phyloP scores from a whole-genome alignment of 2,329 filamentous ascomycete species.

The Amesomyces nigricolor region DNA sequence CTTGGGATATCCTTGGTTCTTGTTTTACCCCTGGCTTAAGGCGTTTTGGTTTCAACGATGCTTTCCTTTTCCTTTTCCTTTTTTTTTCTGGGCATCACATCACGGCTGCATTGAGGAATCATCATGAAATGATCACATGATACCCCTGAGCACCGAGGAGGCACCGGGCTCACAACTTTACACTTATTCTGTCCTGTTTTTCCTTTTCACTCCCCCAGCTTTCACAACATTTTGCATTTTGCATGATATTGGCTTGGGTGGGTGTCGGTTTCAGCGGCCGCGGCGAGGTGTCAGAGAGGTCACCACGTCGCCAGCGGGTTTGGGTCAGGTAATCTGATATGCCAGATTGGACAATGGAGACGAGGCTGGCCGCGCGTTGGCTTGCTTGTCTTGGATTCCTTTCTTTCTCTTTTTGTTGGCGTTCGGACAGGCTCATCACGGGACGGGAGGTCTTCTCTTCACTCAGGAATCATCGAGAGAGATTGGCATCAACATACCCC shows the following conservation, averaged over 20 bases:
- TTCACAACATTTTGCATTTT: slow-evolving; percentile 7
- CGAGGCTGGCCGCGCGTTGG: too few species aligned
- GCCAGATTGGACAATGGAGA: not conserved
- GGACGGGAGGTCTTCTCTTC: too few species aligned
- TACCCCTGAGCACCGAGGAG: slow-evolving; percentile 6
- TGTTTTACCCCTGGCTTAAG: too few species aligned
- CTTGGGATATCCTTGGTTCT: too few species aligned
- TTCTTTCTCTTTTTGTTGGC: not conserved
- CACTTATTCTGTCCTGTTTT: slow-evolving; percentile 8
- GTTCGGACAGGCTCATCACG: not conserved
- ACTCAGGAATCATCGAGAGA: too few species aligned
- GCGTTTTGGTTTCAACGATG: too few species aligned
- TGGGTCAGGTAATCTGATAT: not conserved
- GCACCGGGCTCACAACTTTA: slow-evolving; percentile 4
- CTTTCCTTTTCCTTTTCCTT: slow-evolving; percentile 11
- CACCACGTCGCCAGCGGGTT: not conserved
- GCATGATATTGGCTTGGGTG: not conserved
- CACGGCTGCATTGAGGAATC: slow-evolving; percentile 10
- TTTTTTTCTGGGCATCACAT: slow-evolving; percentile 12
- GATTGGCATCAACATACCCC: too few species aligned
- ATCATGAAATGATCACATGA: slow-evolving; percentile 16
- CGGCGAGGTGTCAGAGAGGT: not conserved
- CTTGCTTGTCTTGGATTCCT: too few species aligned
- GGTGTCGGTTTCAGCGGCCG: not conserved
- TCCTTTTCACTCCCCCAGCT: not conserved